A percentile compares a stretch with the other conserved stretches of the same genome.
phyloP scores from a whole-genome alignment of 2,329 filamentous ascomycete genomes.

The Nannizzia gypsea region DNA sequence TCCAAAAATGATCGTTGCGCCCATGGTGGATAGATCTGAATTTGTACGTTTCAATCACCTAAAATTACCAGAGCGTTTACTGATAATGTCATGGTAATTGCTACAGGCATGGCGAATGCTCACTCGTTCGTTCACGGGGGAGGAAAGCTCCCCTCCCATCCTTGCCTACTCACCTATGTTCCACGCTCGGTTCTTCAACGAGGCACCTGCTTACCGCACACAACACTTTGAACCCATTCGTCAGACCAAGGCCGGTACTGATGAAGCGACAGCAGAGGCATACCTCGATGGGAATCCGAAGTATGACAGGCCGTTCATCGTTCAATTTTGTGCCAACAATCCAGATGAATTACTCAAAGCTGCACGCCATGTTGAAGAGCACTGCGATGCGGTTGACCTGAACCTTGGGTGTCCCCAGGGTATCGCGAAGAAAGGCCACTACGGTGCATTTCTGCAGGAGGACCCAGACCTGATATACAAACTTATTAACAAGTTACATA shows the following conservation, averaged over 20 bases:
- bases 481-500: slow-evolving; percentile 75
- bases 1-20: slow-evolving; percentile 80
- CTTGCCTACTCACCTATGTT: slow-evolving; percentile 94
- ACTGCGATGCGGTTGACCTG: slow-evolving; percentile 89
- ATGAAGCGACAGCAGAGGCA: slow-evolving; percentile 14
- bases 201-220: slow-evolving; percentile 63
- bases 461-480: slow-evolving; percentile 70
- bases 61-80: slow-evolving; percentile 8
- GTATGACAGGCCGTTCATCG: slow-evolving; percentile 79
- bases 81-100: neutral
- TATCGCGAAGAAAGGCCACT: slow-evolving; percentile 80
- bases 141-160: slow-evolving; percentile 51
- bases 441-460: slow-evolving; percentile 91
- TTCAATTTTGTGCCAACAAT: slow-evolving; percentile 70
- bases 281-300: slow-evolving; percentile 79
- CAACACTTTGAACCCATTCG: slow-evolving; percentile 65
- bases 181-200: slow-evolving; percentile 77
- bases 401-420: slow-evolving; percentile 95
- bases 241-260: slow-evolving; percentile 6
- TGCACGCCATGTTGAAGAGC: slow-evolving; percentile 64
- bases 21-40: slow-evolving; percentile 98
- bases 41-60: slow-evolving; percentile 52
- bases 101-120: slow-evolving; percentile 90
- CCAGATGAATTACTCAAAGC: slow-evolving; percentile 45
- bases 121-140: slow-evolving; percentile 76